A percentile compares a stretch with the other conserved stretches of the same genome.
These are phyloP conservation scores for Podospora pseudopauciseta DNA, from an alignment of 495 filamentous ascomycete genomes.

Conservation along the genomic window DNA sequence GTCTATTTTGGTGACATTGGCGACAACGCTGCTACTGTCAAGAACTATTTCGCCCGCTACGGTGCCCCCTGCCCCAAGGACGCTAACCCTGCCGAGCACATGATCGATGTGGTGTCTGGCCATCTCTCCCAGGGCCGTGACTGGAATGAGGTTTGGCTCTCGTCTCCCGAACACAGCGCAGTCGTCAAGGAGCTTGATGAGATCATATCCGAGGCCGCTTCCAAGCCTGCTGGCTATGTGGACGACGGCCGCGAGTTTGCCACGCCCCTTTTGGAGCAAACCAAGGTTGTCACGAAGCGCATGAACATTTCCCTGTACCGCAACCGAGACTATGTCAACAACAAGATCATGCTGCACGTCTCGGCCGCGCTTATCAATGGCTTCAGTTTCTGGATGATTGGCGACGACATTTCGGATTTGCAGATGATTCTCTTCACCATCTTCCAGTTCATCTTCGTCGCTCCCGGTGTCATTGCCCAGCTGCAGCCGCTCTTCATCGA, in stretches of 20 bases:
- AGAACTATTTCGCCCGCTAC: constrained; percentile 54
- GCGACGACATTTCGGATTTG: constrained; percentile 60
- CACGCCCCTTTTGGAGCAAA: constrained; percentile 36
- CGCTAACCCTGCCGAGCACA: constrained; percentile 77
- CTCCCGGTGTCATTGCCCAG: constrained; percentile 47
- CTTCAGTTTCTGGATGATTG: constrained; percentile 70
- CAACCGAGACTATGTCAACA: constrained; percentile 66
- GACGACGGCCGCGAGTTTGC: constrained; percentile 36
- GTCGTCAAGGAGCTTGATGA: constrained; percentile 62
- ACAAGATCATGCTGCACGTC: constrained; percentile 46
- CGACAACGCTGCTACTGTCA: constrained; percentile 37
- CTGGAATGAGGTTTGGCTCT: constrained; percentile 74
- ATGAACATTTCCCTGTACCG: constrained; percentile 74
- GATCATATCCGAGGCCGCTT: constrained; percentile 45
- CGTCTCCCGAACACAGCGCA: constrained; percentile 58
- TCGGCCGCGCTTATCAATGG: constrained; percentile 61
- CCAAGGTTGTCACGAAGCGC: constrained; percentile 46
- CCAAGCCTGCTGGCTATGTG: constrained; percentile 19
- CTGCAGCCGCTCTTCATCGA: constrained; percentile 69
- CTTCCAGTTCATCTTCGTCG: constrained; percentile 59
- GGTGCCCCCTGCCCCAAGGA: constrained; percentile 62
- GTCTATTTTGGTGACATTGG: constrained; percentile 64
- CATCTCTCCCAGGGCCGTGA: constrained; percentile 54
- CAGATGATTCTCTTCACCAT: constrained; percentile 72
- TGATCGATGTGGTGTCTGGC: constrained; percentile 79